Base-by-base conservation (phyloP, 2,329 filamentous ascomycete genomes). In the Aspergillus aculeatinus region DNA sequence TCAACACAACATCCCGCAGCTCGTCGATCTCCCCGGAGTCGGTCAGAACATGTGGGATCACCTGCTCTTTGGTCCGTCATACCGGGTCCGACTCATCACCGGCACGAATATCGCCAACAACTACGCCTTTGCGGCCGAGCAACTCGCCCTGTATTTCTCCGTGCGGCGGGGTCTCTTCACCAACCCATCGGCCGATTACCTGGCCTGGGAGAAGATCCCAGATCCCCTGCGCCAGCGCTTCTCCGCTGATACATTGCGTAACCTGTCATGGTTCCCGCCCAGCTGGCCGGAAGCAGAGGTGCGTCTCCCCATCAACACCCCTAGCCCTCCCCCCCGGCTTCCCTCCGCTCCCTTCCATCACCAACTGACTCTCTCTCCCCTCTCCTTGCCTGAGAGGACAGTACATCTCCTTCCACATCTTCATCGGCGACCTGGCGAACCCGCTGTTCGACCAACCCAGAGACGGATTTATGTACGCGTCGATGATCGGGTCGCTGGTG, bases 21-120 rank as follows among this genome's bases (percentile, higher is more conserved):
- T 83, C 0, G 70, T 77, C 1, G 76, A 83, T 52, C 72, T 81
- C 0, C 80, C 82, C 0, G 80, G 78, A 0, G 82, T 85, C 0
- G 83, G 83, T 58, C 77, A 68, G 47, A 72, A 72, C 21, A 63
- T 74, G 5, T 67, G 70, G 51, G 72, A 74, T 23, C 73, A 74
- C 31, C 33, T 66, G 1, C 69, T 69, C 48, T 60, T 74, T 48
- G 68, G 63, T 1, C 67, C 63, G 12, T 56, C 62, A 1, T 72
- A 68, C 63, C 65, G 68, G 7, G 71, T 73, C 2, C 63, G 63
- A 1, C 60, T 70, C 1, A 47, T 58, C 7, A 71, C 70, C 1
- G 19, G 62, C 12, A 70, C 68, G 12, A 53, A 54, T n/a, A 55
- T 68, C n/a, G 60, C 52, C 2, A 60, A 48, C 1, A 54, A 71